Percentiles rank a stretch among this genome's conserved stretches.
Conservation (phyloP, 345 rosid species). For the Erysimum cheiranthoides region DNA sequence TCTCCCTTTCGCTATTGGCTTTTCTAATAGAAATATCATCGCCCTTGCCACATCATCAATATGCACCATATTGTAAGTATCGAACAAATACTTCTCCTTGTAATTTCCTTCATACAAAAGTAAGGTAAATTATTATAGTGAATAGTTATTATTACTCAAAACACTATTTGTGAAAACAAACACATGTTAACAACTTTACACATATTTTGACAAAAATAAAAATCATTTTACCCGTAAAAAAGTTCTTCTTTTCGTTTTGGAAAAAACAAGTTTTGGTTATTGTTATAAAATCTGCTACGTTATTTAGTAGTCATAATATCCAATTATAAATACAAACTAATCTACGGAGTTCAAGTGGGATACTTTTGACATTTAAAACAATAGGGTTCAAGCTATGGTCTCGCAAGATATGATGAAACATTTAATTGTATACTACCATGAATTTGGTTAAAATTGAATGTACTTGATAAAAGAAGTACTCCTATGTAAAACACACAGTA, state of each 20-base stretch:
- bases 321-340: not conserved
- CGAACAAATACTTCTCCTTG: constrained; percentile 42
- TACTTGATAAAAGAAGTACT: not conserved
- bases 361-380: not conserved
- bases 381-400: not conserved
- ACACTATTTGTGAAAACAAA: not conserved
- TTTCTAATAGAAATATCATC: constrained; percentile 58
- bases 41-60: constrained; percentile 62
- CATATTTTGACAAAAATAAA: not conserved
- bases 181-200: not conserved
- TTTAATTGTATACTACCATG: not conserved
- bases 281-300: too few species aligned
- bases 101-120: constrained; percentile 23
- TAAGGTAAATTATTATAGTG: not conserved
- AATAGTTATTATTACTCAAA: constrained; percentile 11
- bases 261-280: not conserved
- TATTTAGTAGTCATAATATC: not conserved
- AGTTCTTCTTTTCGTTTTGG: not conserved
- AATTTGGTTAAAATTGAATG: not conserved
- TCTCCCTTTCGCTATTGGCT: constrained; percentile 58
- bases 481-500: not conserved
- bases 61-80: constrained; percentile 52
- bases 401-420: not conserved
- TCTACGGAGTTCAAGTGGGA: not conserved
- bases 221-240: too few species aligned